Evolutionary conservation across 2,329 filamentous ascomycete genomes (phyloP).

Genomic region (Claviceps sp.): DNA sequence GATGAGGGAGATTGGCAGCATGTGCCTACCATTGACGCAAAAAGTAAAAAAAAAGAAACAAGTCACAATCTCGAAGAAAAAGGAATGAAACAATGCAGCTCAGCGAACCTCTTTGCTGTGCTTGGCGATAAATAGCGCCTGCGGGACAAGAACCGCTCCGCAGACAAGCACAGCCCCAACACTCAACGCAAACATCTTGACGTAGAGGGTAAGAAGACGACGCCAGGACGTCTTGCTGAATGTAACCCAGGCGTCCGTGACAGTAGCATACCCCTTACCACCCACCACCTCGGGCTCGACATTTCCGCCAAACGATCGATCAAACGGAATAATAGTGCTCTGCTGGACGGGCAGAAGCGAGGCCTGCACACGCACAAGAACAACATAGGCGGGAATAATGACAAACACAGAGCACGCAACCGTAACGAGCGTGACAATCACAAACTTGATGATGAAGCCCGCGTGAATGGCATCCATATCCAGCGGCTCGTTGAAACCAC

Average conservation of each 20-base stretch:
- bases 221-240: constrained; percentile 62
- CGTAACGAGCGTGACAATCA: constrained; percentile 31
- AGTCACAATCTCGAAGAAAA: not conserved
- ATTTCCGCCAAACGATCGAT: constrained; percentile 70
- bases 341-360: constrained; percentile 71
- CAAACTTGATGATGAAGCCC: constrained; percentile 24
- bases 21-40: not conserved
- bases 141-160: constrained; percentile 31
- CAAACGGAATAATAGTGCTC: constrained; percentile 79
- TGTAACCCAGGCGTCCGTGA: constrained; percentile 65
- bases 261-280: constrained; percentile 55
- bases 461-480: constrained; percentile 16
- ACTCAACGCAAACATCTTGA: constrained; percentile 53
- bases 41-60: not conserved
- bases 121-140: constrained; percentile 31
- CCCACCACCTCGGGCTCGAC: constrained; percentile 63
- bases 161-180: constrained; percentile 34
- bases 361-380: constrained; percentile 73
- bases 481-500: constrained; percentile 23
- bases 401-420: constrained; percentile 45
- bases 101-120: constrained; percentile 4
- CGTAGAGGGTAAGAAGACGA: constrained; percentile 60
- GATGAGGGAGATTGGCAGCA: not conserved
- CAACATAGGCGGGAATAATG: constrained; percentile 62
- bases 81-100: not conserved